These are phyloP conservation scores for Populus tremula DNA, from an alignment of 345 rosid genomes.

Conservation along the genomic window DNA sequence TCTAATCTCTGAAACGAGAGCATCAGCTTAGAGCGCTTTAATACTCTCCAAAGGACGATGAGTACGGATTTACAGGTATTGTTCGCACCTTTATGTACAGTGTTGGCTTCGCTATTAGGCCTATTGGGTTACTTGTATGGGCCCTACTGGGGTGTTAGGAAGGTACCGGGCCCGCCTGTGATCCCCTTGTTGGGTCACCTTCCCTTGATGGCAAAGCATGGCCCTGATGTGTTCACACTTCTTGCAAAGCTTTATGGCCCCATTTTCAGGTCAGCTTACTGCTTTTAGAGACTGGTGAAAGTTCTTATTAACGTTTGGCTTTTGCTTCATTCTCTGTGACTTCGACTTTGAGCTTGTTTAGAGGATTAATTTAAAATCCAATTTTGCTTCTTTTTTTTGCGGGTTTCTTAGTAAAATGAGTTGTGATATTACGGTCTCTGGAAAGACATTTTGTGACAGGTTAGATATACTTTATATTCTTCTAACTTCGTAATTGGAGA, in stretches of 20 bases:
- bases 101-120: slow-evolving; percentile 25
- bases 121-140: slow-evolving; percentile 46
- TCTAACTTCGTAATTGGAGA: neutral
- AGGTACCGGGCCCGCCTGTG: slow-evolving; percentile 21
- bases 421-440: neutral
- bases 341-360: neutral
- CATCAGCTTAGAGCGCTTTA: neutral
- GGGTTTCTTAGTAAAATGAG: no score
- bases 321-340: neutral
- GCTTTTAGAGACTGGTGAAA: neutral
- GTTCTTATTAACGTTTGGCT: neutral
- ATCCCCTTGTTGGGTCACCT: slow-evolving; percentile 55
- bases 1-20: neutral
- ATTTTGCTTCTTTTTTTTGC: no score
- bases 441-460: neutral
- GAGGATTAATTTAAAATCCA: neutral
- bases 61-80: slow-evolving; percentile 11
- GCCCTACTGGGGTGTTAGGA: slow-evolving; percentile 35
- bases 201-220: slow-evolving; percentile 76
- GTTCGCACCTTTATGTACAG: slow-evolving; percentile 15
- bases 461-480: no score
- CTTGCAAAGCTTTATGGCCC: slow-evolving; percentile 84
- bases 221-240: slow-evolving; percentile 75
- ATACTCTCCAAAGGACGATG: slow-evolving; percentile 7
- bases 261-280: slow-evolving; percentile 68